Evolutionary conservation across 2,329 filamentous ascomycete genomes (phyloP).

Genomic region (Beauveria bassiana): DNA sequence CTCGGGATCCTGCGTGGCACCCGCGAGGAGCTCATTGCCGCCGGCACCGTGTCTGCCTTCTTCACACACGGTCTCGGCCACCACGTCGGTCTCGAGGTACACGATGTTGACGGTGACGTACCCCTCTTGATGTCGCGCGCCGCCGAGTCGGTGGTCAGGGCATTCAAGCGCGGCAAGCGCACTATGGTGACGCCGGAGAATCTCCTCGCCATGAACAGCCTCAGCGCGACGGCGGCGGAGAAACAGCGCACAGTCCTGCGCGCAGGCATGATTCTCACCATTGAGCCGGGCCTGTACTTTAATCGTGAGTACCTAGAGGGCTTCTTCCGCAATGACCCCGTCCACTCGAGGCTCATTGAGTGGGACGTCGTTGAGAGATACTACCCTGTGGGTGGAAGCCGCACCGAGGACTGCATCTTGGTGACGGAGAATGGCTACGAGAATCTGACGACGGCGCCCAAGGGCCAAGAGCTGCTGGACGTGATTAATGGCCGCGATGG

Average conservation of each 20-base stretch:
- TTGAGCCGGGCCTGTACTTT: constrained; percentile 78
- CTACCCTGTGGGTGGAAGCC: constrained; percentile 76
- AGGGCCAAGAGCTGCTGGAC: constrained; percentile 61
- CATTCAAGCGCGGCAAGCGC: constrained; percentile 30
- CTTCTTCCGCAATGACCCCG: constrained; percentile 52
- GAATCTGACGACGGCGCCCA: constrained; percentile 75
- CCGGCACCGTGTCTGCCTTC: constrained; percentile 51
- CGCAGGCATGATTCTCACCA: constrained; percentile 64
- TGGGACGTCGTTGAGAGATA: constrained; percentile 56
- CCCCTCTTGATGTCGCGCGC: constrained; percentile 22
- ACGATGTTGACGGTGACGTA: constrained; percentile 44
- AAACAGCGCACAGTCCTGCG: constrained; percentile 35
- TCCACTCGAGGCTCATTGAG: constrained; percentile 59
- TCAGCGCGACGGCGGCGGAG: constrained; percentile 20
- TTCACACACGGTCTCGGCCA: constrained; percentile 61
- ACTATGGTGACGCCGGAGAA: constrained; percentile 31
- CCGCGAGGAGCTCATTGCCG: constrained; percentile 43
- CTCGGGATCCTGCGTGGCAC: constrained; percentile 66
- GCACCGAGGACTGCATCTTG: constrained; percentile 86
- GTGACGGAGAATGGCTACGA: constrained; percentile 73
- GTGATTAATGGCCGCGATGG: constrained; percentile 40
- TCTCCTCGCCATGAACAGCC: constrained; percentile 21
- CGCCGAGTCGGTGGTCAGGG: constrained; percentile 18
- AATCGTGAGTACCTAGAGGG: constrained; percentile 64
- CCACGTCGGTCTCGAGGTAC: constrained; percentile 58